Conservation (phyloP, 306 rosid species). For the Pterocarpus macrocarpus region DNA sequence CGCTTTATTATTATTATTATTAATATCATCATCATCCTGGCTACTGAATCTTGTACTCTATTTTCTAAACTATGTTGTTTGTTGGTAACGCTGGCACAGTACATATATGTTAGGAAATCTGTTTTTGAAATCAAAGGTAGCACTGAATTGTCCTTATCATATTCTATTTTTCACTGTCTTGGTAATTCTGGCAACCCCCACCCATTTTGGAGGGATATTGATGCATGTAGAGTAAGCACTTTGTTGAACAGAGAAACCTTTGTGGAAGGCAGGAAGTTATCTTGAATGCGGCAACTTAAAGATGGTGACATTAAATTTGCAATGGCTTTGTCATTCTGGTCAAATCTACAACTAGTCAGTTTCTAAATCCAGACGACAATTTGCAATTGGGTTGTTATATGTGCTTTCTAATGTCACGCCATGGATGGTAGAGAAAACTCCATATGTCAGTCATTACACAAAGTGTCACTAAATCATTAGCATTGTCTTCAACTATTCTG, state of each 20-base stretch:
- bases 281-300: neutral
- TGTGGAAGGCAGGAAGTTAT: constrained; percentile 3
- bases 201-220: constrained; percentile 22
- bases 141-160: constrained; percentile 3
- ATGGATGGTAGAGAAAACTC: neutral
- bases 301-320: constrained; percentile 10
- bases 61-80: constrained; percentile 9
- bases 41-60: neutral
- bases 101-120: neutral
- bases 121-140: constrained; percentile 23
- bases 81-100: constrained; percentile 12
- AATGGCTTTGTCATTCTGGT: constrained; percentile 24
- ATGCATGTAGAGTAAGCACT: constrained; percentile 14
- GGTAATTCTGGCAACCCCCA: constrained; percentile 26
- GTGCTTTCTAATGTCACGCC: constrained; percentile 5
- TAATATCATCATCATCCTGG: neutral
- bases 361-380: constrained; percentile 4
- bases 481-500: constrained; percentile 14
- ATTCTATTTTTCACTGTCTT: constrained; percentile 19
- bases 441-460: neutral
- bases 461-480: constrained; percentile 17
- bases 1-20: neutral
- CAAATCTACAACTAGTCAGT: constrained; percentile 7
- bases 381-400: neutral
- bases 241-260: constrained; percentile 15